Conservation (phyloP, 805 yeast species). For the Wickerhamomyces chambardii region DNA sequence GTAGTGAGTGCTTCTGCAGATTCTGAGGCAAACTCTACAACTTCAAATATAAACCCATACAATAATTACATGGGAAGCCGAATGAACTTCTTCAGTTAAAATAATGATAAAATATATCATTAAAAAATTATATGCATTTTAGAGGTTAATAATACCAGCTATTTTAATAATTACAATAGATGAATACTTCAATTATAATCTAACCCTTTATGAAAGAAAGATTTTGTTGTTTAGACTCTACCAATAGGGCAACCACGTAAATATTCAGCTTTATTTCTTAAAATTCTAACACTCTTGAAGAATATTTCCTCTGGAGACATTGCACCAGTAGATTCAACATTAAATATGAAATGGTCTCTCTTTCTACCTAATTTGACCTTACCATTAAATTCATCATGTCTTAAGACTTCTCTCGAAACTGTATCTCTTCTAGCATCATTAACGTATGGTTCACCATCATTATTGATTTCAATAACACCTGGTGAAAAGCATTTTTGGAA, state of each 20-base stretch:
- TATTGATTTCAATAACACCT: constrained; percentile 79
- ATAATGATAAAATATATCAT: neutral
- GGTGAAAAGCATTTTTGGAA: constrained; percentile 88
- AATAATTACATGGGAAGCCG: neutral
- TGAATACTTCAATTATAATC: too few species aligned
- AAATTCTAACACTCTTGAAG: constrained; percentile 77
- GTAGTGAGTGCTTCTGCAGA: too few species aligned
- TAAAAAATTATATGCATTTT: neutral
- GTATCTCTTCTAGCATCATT: constrained; percentile 92
- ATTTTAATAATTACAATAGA: too few species aligned
- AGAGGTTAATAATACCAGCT: too few species aligned
- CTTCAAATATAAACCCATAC: neutral
- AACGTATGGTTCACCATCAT: constrained; percentile 64
- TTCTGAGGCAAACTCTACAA: too few species aligned
- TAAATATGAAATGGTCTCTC: constrained; percentile 89
- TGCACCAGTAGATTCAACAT: constrained; percentile 93
- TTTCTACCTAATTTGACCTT: constrained; percentile 87
- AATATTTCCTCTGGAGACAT: constrained; percentile 96
- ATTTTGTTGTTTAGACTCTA: constrained; percentile 30
- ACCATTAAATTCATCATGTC: constrained; percentile 86
- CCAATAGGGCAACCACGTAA: constrained; percentile 73
- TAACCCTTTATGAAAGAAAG: too few species aligned
- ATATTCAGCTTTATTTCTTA: constrained; percentile 79
- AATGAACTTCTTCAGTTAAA: neutral
- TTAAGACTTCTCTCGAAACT: constrained; percentile 90